Percentiles rank a stretch among this genome's conserved stretches.
Conservation (phyloP, 371 early-diverging fungal genomes). For the Nematocida parisii region DNA sequence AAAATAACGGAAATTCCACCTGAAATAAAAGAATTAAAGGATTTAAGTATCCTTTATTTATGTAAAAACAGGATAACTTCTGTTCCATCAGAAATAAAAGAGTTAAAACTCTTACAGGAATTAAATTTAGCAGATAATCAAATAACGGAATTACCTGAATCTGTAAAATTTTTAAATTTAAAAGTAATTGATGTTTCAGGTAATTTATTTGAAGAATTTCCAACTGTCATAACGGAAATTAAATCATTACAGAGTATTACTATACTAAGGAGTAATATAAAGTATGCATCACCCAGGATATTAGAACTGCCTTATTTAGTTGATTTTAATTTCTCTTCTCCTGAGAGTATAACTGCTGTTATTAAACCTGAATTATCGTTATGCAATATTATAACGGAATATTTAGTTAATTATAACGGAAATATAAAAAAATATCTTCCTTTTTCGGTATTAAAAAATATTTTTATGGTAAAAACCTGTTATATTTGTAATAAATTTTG, state of each 20-base stretch:
- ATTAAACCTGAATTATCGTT: neutral
- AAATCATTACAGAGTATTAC: constrained; percentile 57
- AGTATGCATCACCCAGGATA: constrained; percentile 72
- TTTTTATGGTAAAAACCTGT: neutral
- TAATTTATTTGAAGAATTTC: constrained; percentile 69
- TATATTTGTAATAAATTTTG: neutral
- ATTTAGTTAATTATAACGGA: neutral
- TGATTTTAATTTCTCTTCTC: neutral
- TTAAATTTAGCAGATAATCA: constrained; percentile 75
- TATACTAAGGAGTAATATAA: constrained; percentile 71
- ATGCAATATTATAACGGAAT: neutral
- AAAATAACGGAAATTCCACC: constrained; percentile 63
- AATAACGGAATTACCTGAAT: constrained; percentile 72
- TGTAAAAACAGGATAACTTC: constrained; percentile 64
- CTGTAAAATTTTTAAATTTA: constrained; percentile 73
- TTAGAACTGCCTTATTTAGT: constrained; percentile 64
- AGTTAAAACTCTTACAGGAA: constrained; percentile 73
- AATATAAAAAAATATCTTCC: neutral
- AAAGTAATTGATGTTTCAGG: constrained; percentile 72
- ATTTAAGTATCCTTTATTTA: constrained; percentile 66
- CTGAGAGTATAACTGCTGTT: neutral
- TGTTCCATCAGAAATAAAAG: constrained; percentile 75
- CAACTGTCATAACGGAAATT: constrained; percentile 61
- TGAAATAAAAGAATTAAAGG: constrained; percentile 60
- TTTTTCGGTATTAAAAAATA: neutral